Conservation (phyloP, 2,329 filamentous ascomycete species). For the Trichoderma sp. region DNA sequence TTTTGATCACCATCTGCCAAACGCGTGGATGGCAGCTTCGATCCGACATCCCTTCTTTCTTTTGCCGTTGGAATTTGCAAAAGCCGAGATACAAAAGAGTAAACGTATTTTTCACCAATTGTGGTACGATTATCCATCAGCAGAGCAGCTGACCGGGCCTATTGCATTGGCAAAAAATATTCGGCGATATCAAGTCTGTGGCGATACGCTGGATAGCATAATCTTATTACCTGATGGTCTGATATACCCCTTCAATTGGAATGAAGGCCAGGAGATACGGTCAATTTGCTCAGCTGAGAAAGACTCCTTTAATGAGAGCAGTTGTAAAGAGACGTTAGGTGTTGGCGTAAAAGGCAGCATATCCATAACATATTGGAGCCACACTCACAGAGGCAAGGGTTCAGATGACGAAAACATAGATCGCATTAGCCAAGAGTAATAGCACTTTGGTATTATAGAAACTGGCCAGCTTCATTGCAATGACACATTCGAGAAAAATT, state of each 20-base stretch:
- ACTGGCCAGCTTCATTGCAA: not conserved
- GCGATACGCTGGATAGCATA: not conserved
- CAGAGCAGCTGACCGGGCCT: not conserved
- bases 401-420: slow-evolving; percentile 14
- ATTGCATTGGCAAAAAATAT: not conserved
- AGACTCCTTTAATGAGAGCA: not conserved
- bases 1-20: not conserved
- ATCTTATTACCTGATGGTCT: not conserved
- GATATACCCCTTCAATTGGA: not conserved
- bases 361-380: slow-evolving; percentile 17
- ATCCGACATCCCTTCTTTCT: not conserved
- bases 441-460: not conserved
- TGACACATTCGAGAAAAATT: not conserved
- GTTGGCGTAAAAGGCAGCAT: slow-evolving; percentile 1
- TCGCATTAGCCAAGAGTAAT: slow-evolving; percentile 32
- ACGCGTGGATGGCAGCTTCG: not conserved
- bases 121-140: not conserved
- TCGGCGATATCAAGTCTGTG: not conserved
- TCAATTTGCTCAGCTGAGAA: not conserved
- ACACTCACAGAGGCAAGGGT: slow-evolving; percentile 14
- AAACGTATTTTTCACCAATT: not conserved
- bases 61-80: not conserved
- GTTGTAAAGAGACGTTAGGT: not conserved
- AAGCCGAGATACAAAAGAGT: not conserved
- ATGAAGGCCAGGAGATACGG: not conserved